Evolutionary conservation across 257 asterid genomes (phyloP), one percentile per base, ranked within the genome.

Genomic region (Jacaranda mimosifolia): DNA sequence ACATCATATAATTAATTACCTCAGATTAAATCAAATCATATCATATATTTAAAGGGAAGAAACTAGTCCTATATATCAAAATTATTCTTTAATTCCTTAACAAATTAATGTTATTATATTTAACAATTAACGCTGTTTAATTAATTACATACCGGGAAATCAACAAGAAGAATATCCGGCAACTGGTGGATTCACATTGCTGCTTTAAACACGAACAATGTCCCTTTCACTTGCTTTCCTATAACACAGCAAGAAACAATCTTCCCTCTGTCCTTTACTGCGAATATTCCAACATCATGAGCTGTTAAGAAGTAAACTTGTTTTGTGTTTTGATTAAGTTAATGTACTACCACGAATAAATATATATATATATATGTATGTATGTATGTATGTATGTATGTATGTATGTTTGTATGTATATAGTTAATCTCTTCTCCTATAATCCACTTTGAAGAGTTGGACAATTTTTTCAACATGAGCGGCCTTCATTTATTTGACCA

Each of bases 141-240:
- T 13, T 14, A 48, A 1, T 10, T 48, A 48, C 9, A 8, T 14
- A n/a, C 38, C 6, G 1, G 46, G 13, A 62, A 62, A 62, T 62
- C 17, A 9, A 13, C 17, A 10, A 62, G 32, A 13, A 35, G 68
- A 35, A 62, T 59, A 15, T 59, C 15, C 2, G 3, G 66, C 42
- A 59, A 21, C 42, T 17, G 4, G 13, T 67, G 26, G 57, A 67
- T 43, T 67, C 57, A 45, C 40, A 43, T 43, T 67, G 72, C 12
- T 12, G 58, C 2, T 67, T 45, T 45, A 45, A 67, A 19, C 57
- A 67, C 57, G 21, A 43, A 67, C 72, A 67, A 45, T 9, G 57
- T 67, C 40, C 4, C 45, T 12, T 32, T 62, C 43, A 62, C 19
- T 62, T 62, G 69, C 11, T 13, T 63, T 35, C 48, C 49, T 63